These are phyloP conservation scores for Pleurostoma richardsiae DNA, from an alignment of 2,329 filamentous ascomycete species.

Conservation along the genomic window DNA sequence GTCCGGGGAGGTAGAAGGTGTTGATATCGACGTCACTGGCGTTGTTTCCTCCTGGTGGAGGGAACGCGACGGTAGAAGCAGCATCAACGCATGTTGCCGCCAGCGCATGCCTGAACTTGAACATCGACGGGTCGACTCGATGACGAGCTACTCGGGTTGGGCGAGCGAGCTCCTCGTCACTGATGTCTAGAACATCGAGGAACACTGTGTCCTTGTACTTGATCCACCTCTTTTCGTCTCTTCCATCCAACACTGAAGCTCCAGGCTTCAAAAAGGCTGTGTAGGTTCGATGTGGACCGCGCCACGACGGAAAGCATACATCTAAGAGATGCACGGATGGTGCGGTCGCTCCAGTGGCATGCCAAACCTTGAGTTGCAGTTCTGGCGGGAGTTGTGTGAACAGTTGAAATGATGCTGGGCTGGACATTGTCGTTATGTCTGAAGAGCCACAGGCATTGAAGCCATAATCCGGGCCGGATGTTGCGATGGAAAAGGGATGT, in stretches of 20 bases:
- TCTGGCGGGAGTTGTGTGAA: constrained; percentile 15
- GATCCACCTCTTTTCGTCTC: not conserved
- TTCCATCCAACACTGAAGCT: not conserved
- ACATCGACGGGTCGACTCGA: constrained; percentile 6
- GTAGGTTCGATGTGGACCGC: not conserved
- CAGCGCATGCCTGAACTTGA: constrained; percentile 4
- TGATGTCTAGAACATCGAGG: constrained; percentile 2
- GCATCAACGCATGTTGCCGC: constrained; percentile 4
- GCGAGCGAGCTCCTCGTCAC: not conserved
- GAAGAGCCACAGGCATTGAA: too few relatives aligned
- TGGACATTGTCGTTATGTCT: too few relatives aligned
- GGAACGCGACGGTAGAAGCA: not conserved
- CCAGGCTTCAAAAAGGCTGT: constrained; percentile 1
- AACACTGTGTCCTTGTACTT: constrained; percentile 3
- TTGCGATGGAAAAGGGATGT: too few relatives aligned
- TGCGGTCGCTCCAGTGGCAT: constrained; percentile 6
- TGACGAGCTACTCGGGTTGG: not conserved
- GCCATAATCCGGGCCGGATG: too few relatives aligned
- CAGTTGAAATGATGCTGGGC: constrained; percentile 7
- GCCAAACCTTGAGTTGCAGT: constrained; percentile 15
- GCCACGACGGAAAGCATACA: constrained; percentile 7
- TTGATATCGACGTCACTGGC: not conserved
- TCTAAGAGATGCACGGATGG: constrained; percentile 16
- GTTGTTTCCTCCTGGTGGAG: not conserved
- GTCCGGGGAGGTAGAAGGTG: constrained; percentile 4